Percentiles rank a stretch among this genome's conserved stretches.
Conservation (phyloP, 352 stramenopile species). For the Peronospora farinosa region DNA sequence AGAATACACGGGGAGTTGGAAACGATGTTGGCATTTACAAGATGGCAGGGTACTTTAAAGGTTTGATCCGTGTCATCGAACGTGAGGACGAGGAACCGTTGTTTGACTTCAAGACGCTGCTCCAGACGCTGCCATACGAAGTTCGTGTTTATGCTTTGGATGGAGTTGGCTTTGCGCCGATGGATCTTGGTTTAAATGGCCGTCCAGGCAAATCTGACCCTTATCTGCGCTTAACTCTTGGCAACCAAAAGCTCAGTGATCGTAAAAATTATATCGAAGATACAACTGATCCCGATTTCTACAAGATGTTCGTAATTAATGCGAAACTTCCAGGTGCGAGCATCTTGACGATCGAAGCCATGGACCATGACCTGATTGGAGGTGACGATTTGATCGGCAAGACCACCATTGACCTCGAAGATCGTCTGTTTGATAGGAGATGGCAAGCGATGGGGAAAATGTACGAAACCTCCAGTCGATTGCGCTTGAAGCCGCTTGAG, state of each 20-base stretch:
- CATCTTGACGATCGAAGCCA: conserved; percentile 83
- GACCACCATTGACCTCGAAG: conserved; percentile 91
- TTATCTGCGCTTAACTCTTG: conserved; percentile 80
- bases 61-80: conserved; percentile 84
- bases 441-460: conserved; percentile 86
- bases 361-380: conserved; percentile 88
- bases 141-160: conserved; percentile 86
- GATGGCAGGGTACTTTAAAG: conserved; percentile 87
- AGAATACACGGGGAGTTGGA: conserved; percentile 38
- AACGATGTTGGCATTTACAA: conserved; percentile 61
- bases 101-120: conserved; percentile 59
- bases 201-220: conserved; percentile 83
- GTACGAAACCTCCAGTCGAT: conserved; percentile 68
- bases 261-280: conserved; percentile 88
- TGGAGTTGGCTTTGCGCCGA: conserved; percentile 74
- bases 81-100: conserved; percentile 73
- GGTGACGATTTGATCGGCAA: conserved; percentile 89
- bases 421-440: conserved; percentile 86
- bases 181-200: conserved; percentile 83
- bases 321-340: conserved; percentile 80
- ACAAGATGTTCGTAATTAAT: conserved; percentile 86
- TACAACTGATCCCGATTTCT: conserved; percentile 85
- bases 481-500: conserved; percentile 70
- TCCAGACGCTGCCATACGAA: conserved; percentile 73
- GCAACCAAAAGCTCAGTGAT: conserved; percentile 83